These are phyloP conservation scores for Gautieria morchelliformis DNA, from an alignment of 768 basidiomycete species.

Conservation along the genomic window DNA sequence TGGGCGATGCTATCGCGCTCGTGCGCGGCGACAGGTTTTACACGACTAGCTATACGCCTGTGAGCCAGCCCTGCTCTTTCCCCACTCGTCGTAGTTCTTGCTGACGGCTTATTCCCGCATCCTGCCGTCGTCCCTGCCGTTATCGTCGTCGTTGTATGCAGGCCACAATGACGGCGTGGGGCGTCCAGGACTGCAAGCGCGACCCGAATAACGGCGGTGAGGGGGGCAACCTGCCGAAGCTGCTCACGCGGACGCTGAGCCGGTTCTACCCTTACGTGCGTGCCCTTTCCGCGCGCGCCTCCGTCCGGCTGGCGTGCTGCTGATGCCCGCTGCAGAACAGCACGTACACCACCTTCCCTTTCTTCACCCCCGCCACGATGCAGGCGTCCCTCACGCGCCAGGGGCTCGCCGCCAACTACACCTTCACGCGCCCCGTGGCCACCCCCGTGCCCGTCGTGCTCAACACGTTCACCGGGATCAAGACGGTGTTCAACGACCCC, in stretches of 20 bases:
- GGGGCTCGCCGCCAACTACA: conserved; percentile 29
- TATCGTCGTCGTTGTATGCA: background rate
- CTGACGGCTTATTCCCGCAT: too few relatives aligned
- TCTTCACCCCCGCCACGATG: conserved; percentile 17
- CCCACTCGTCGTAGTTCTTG: too few relatives aligned
- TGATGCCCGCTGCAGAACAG: conserved; percentile 25
- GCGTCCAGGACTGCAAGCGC: conserved; percentile 9
- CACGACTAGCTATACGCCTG: conserved; percentile 39
- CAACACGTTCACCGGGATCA: conserved; percentile 27
- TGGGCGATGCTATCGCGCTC: conserved; percentile 45
- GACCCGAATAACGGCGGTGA: conserved; percentile 11
- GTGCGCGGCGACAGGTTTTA: conserved; percentile 41
- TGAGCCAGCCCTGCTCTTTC: background rate
- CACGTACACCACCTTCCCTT: conserved; percentile 18
- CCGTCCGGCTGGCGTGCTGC: background rate
- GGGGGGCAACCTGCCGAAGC: conserved; percentile 28
- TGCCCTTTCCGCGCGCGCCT: background rate
- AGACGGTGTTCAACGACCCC: conserved; percentile 25
- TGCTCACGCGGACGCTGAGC: conserved; percentile 36
- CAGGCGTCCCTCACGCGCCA: conserved; percentile 27
- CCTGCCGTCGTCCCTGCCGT: too few relatives aligned
- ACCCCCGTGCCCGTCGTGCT: conserved; percentile 22
- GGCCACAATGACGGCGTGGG: conserved; percentile 9
- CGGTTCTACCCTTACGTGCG: background rate
- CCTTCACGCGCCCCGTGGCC: conserved; percentile 30